Evolutionary conservation across 2,329 filamentous ascomycete species (phyloP), one percentile per base, ranked within the genome.

Genomic region (Colletotrichum noveboracense): DNA sequence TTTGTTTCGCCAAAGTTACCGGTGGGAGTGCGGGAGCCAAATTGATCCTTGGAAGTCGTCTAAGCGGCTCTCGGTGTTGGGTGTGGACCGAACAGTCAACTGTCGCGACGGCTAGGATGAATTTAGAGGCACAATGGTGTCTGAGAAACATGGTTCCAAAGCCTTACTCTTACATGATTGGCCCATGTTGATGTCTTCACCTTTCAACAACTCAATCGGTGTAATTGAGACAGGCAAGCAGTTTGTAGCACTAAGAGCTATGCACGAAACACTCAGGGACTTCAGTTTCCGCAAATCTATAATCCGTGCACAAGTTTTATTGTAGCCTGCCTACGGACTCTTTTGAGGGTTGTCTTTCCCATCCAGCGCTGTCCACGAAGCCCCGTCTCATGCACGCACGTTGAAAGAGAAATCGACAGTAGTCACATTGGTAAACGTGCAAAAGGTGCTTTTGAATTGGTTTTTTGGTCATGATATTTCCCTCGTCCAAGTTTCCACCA

Each of bases 11-110:
- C 30, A 64, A 9, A 18, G 61, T 43, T 64, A 13, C 61, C 34
- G 32, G 30, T 32, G 61, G 61, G 34, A 24, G 61, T 24, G 61
- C 7, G 14, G 32, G 30, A 16, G 55, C 26, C 55, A 36, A 18
- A 64, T 26, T 12, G 7, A 38, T 38, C 1, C 21, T 13, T 14
- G 14, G 16, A 6, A 38, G 2, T 64, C n/a, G 4, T 18, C 60
- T 64, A 26, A 38, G 30, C 60, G 60, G 60, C 60, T 38, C 30
- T 64, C n/a, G 60, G 60, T 36, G 7, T 64, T 64, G 34, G 21
- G 5, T 18, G 10, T 14, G 34, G 32, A 26, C 60, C 60, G 60
- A 64, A 36, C 1, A 18, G 26, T 28, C 14, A 58, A 1, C 24
- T 58, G 21, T 58, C 0, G 3, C 13, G 13, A 56, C 13, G 0